phyloP scores from a whole-genome alignment of 495 filamentous ascomycete genomes.

The Xylaria acuta region DNA sequence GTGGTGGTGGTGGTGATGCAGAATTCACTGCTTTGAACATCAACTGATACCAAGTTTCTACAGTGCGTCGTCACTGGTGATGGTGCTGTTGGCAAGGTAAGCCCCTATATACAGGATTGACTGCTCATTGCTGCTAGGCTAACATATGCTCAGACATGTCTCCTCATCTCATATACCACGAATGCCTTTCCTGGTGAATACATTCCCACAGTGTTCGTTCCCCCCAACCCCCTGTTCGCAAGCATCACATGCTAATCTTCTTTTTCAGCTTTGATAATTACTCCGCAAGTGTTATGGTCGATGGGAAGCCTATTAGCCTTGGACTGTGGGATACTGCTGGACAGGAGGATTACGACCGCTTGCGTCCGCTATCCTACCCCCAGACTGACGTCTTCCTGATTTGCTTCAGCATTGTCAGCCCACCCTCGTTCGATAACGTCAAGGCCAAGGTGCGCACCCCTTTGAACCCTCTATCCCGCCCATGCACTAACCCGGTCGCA shows the following conservation, averaged over 20 bases:
- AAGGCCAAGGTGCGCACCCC: conserved; percentile 77
- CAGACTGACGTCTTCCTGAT: conserved; percentile 98
- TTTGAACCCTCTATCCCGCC: not conserved
- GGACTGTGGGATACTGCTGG: conserved; percentile 99
- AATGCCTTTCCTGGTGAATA: conserved; percentile 99
- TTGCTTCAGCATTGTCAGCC: conserved; percentile 98
- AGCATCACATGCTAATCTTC: conserved; percentile 39
- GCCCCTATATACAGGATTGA: conserved; percentile 31
- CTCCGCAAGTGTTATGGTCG: conserved; percentile 97
- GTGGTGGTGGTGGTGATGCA: not conserved
- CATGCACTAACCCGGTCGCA: conserved; percentile 23
- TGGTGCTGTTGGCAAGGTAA: conserved; percentile 97
- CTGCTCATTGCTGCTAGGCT: conserved; percentile 33
- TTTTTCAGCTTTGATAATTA: conserved; percentile 96
- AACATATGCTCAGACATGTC: conserved; percentile 79
- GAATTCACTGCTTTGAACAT: conserved; percentile 18
- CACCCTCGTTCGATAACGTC: conserved; percentile 97
- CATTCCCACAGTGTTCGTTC: conserved; percentile 94
- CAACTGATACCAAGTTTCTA: conserved; percentile 36
- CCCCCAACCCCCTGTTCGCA: conserved; percentile 16
- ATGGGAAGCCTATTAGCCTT: conserved; percentile 94
- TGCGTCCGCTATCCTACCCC: conserved; percentile 94
- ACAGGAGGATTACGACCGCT: conserved; percentile 97
- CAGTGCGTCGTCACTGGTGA: conserved; percentile 99
- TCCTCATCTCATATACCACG: conserved; percentile 98